Conservation (phyloP, 1,139 yeast species). For the Candida gigantensis region DNA sequence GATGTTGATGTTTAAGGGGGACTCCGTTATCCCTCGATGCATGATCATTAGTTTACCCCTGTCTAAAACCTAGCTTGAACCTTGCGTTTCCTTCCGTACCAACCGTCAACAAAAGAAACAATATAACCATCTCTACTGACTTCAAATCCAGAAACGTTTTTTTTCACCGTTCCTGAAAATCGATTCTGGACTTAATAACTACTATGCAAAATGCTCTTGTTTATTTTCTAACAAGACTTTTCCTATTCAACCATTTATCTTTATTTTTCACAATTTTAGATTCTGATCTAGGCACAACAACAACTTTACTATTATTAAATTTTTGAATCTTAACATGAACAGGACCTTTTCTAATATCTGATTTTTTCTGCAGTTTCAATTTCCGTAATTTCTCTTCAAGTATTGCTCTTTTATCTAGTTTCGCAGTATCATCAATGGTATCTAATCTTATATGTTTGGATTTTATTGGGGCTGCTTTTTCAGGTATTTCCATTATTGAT, state of each 20-base stretch:
- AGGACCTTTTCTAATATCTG: constrained; percentile 53
- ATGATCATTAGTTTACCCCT: too few relatives aligned
- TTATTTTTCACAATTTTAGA: constrained; percentile 41
- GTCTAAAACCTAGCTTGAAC: too few relatives aligned
- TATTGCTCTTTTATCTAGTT: constrained; percentile 24
- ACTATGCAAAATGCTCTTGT: too few relatives aligned
- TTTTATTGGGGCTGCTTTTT: constrained; percentile 12
- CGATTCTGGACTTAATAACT: too few relatives aligned
- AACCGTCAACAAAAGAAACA: too few relatives aligned
- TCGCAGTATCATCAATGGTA: constrained; percentile 40
- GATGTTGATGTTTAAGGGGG: too few relatives aligned
- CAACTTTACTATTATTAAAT: constrained; percentile 26
- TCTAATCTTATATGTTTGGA: constrained; percentile 39
- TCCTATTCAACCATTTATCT: constrained; percentile 64
- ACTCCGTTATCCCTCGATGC: too few relatives aligned
- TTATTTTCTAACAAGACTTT: constrained; percentile 45
- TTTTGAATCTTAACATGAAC: constrained; percentile 52
- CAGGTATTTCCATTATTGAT: constrained; percentile 29
- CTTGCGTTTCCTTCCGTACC: too few relatives aligned
- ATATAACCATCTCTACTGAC: too few relatives aligned
- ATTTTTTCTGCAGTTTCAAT: constrained; percentile 41
- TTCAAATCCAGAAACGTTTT: too few relatives aligned
- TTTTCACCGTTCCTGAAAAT: too few relatives aligned
- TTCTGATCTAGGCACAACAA: constrained; percentile 52
- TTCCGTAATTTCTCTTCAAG: constrained; percentile 19